Base-by-base conservation (phyloP, 345 rosid species). In the Salix viminalis region DNA sequence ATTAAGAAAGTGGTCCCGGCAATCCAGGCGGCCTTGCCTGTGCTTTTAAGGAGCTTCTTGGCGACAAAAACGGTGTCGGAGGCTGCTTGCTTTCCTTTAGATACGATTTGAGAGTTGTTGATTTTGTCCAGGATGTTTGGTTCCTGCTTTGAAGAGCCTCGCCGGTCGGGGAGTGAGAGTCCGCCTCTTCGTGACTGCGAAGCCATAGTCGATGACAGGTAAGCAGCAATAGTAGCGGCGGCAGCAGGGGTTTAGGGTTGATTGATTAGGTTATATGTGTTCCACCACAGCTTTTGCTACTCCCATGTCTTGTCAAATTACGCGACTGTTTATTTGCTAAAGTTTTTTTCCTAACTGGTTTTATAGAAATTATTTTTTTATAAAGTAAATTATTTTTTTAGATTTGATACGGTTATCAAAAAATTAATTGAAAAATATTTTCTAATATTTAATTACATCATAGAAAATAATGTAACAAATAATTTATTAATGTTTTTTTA, bases 1-100 rank as follows among this genome's bases (percentile, higher is more conserved):
- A 94, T 83, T 50, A 94, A 81, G 77, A 89, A 79, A 34, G 94
- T 90, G 36, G 98, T 90, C 3, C 98, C 94, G 10, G 90, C 90
- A 62, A 92, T 79, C 97, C 94, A 91, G 26, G 94, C 94, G 8
- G 97, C 98, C 86, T 89, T 90, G 9, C 97, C 98, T 6, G 97
- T 92, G 83, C 97, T 91, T 67, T 83, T 81, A 44, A 94, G 84
- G 79, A 94, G 92, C 84, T 88, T 92, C 82, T 89, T 90, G 79
- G 98, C 74, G 39, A 90, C 93, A 79, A 79, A 79, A 1, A 82
- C 86, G 74, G 91, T 83, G 73, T 90, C 88, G 86, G 75, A 73
- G 8, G 88, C 89, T 4, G 85, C 88, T 42, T 80, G 89, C 87
- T 85, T 91, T 68, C 92, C 94, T 6, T 83, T 80, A 18, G 86